Conservation (phyloP, 495 filamentous ascomycete species). For the Lasiosphaeriaceae sp. region DNA sequence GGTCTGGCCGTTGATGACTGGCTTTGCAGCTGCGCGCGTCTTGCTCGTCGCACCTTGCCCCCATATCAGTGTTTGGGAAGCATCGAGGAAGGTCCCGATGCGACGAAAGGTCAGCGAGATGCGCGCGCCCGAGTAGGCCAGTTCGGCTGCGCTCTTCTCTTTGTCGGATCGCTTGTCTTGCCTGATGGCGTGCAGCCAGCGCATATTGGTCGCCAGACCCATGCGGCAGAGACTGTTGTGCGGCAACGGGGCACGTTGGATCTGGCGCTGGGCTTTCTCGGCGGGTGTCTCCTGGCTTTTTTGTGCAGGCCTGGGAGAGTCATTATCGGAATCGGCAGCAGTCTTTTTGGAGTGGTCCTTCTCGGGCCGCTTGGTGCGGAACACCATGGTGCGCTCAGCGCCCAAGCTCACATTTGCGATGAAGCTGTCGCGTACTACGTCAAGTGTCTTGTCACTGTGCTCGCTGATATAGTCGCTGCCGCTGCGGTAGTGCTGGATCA, state of each 20-base stretch:
- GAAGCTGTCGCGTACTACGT: constrained; percentile 73
- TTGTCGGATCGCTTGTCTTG: constrained; percentile 69
- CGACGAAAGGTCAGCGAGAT: constrained; percentile 91
- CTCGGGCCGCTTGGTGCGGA: constrained; percentile 71
- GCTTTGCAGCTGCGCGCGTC: constrained; percentile 47
- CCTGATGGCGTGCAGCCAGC: constrained; percentile 86
- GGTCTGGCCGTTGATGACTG: constrained; percentile 65
- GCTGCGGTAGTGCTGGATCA: constrained; percentile 89
- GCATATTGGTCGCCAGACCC: constrained; percentile 73
- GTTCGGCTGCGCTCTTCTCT: constrained; percentile 66
- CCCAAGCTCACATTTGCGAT: constrained; percentile 94
- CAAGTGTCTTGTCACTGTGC: constrained; percentile 94
- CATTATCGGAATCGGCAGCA: constrained; percentile 1
- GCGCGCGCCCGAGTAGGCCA: constrained; percentile 66
- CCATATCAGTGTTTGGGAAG: constrained; percentile 67
- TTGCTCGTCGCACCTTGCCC: constrained; percentile 84
- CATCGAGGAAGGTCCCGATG: constrained; percentile 79
- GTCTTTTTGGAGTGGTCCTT: constrained; percentile 16
- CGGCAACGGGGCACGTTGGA: constrained; percentile 69
- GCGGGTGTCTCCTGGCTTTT: neutral
- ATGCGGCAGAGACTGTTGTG: constrained; percentile 87
- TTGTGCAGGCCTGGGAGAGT: neutral
- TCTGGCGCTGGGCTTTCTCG: constrained; percentile 23
- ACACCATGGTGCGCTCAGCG: constrained; percentile 83
- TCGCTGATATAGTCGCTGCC: constrained; percentile 96